Base-by-base conservation (phyloP, 2,329 filamentous ascomycete genomes). In the Stemphylium lycopersici region DNA sequence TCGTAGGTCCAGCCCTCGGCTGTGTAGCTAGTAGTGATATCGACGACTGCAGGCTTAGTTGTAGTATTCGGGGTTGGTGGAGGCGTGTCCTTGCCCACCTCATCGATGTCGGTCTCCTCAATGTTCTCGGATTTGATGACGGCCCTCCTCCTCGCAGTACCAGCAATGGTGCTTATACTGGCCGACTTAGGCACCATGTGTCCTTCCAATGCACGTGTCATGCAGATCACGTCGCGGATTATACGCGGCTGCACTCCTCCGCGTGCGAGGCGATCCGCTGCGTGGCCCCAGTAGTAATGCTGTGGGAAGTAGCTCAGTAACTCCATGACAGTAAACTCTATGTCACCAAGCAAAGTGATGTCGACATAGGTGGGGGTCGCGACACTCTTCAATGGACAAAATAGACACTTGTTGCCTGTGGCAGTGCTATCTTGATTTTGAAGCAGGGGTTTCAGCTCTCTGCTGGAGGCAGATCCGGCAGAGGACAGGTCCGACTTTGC, bases 281-380 rank as follows among this genome's bases (percentile, higher is more conserved):
- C 59, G 12, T 55, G 42, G 12, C 56, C 41, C 65, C 63, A 67
- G 12, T 53, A 39, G 15, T 55, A 66, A 32, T 67, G 65, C 1
- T 24, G 31, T 0, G 63, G 63, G 11, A 66, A 67, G 16, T 54
- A 67, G 1, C 48, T 29, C 1, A 67, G 16, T 1, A 67, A 42
- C 26, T 66, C 65, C 2, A 53, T 34, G 1, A 67, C 5, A 0
- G 61, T 66, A 8, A 67, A 57, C 10, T 67, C 59, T 0, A 42
- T 40, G 3, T 66, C 61, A 2, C 18, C 32, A 0, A 67, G 46
- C 0, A 66, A 37, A 0, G 61, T 42, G 12, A 67, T 63, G 20
- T 66, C 38, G 0, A 65, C 43, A 5, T 56, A 15, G 0, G 40
- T 33, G 1, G 63, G 55, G 0, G 63, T 63, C 0, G 63, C 58